phyloP scores from a whole-genome alignment of 768 basidiomycete species.

The Crassisporium funariophilum region DNA sequence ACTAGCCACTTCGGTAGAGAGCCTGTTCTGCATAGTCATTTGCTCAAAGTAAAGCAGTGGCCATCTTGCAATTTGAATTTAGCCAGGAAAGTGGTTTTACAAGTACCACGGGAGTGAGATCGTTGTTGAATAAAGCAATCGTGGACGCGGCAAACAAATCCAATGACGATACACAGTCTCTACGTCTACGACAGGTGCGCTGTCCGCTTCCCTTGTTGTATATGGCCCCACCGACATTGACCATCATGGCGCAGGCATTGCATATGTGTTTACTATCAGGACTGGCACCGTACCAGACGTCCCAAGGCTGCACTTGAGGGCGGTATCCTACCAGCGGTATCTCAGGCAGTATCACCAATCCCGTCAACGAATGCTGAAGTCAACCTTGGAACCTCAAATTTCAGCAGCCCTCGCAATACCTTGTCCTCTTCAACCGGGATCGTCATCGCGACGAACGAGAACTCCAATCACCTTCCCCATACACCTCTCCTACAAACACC shows the following conservation, averaged over 20 bases:
- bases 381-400: slow-evolving; percentile 37
- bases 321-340: slow-evolving; percentile 78
- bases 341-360: slow-evolving; percentile 58
- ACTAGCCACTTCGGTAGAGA: no score
- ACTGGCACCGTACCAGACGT: slow-evolving; percentile 84
- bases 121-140: no score
- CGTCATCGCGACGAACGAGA: slow-evolving; percentile 63
- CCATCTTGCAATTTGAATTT: no score
- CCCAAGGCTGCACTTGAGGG: slow-evolving; percentile 74
- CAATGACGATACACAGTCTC: slow-evolving; percentile 88
- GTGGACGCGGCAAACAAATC: no score
- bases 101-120: no score
- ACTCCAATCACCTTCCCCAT: slow-evolving; percentile 31
- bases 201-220: slow-evolving; percentile 7
- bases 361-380: slow-evolving; percentile 31
- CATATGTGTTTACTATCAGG: slow-evolving; percentile 91
- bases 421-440: slow-evolving; percentile 65
- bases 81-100: no score
- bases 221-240: neutral
- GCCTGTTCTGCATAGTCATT: no score
- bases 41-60: no score
- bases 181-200: slow-evolving; percentile 92
- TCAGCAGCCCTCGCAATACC: slow-evolving; percentile 66
- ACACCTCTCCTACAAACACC: slow-evolving; percentile 40
- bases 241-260: slow-evolving; percentile 65